Base-by-base conservation (phyloP, 2,329 filamentous ascomycete species). In the Aureobasidium sp. region DNA sequence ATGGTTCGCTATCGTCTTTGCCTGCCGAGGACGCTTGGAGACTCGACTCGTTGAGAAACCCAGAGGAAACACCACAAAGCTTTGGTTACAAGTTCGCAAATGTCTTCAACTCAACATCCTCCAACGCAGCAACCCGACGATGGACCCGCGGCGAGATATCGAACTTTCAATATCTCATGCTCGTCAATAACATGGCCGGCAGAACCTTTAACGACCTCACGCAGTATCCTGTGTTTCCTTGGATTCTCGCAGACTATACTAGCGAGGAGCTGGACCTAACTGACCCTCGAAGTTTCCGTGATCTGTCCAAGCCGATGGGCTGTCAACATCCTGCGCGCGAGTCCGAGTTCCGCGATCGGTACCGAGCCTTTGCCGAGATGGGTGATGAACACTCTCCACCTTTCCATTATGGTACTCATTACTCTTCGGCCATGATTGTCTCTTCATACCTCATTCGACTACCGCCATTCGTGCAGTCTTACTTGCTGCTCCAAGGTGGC, bases 91-190 rank as follows among this genome's bases (percentile, higher is more conserved):
- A 93, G 69, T 92, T 97, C 69, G 91, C 90, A 25, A 96, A 87
- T 66, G 90, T 97, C 14, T 97, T 99, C 78, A 91, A 91, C 66
- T 84, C 91, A 25, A 87, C 86, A 0, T 84, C 89, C 0, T 89
- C 88, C 73, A 92, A 91, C 67, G 90, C 92, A 11, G 87, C 91
- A 9, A 96, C 94, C 70, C 87, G 88, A 66, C 88, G 87, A 72
- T 99, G 94, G 94, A 84, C 94, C 63, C 88, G 87, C 71, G 94
- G 95, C 14, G 94, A 99, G 70, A 91, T 97, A 55, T 97, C 93
- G 15, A 99, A 99, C 73, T 99, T 99, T 70, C 91, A 97, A 74
- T 99, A 99, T 71, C 83, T 99, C 39, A 99, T 99, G 93, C 86
- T 97, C 64, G 87, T 99, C 70, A 99, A 99, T 71, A 97, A 94